Base-by-base conservation (phyloP, 2,329 filamentous ascomycete species). In the Trichoderma afroharzianum region DNA sequence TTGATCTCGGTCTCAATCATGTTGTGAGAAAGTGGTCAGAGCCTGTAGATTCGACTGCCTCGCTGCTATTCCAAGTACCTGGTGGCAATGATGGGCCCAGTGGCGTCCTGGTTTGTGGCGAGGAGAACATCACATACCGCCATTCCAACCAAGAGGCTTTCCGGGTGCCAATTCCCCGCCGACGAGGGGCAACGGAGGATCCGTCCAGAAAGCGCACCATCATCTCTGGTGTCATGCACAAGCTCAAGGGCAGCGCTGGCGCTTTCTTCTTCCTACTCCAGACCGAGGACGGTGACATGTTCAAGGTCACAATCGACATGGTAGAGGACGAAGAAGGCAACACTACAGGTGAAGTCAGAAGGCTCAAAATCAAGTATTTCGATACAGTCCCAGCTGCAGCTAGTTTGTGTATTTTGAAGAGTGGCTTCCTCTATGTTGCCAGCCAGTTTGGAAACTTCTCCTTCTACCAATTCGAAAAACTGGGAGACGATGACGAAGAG, bases 181-280 rank as follows among this genome's bases (percentile, higher is more conserved):
- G 96, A 70, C 90, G 91, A 76, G 96, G 95, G 55, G 90, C 93
- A 9, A 96, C 94, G 0, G 97, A 99, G 80, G 95, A 99, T 78
- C 95, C 95, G 0, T 91, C 94, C 72, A 88, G 97, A 72, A 98
- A 97, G 81, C 91, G 96, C 32, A 90, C 86, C 36, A 96, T 99
- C 72, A 91, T 95, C 2, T 89, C 93, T 3, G 96, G 96, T 63
- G 94, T 97, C n/a, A 95, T 98, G 90, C 96, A 99, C 83, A 97
- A 97, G 81, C 91, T 98, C 80, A 95, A 96, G 77, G 89, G 90
- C 72, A 91, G 86, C 72, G 87, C 86, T 6, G 94, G 94, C 32
- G 94, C 95, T 2, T 99, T 99, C 83, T 99, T 99, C 85, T 97
- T 98, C 80, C 88, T 99, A 3, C 84, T 99, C 0, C 96, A 99